Evolutionary conservation across 2,329 filamentous ascomycete genomes (phyloP), one percentile per base, ranked within the genome.

Genomic region (Xylaria multiplex): DNA sequence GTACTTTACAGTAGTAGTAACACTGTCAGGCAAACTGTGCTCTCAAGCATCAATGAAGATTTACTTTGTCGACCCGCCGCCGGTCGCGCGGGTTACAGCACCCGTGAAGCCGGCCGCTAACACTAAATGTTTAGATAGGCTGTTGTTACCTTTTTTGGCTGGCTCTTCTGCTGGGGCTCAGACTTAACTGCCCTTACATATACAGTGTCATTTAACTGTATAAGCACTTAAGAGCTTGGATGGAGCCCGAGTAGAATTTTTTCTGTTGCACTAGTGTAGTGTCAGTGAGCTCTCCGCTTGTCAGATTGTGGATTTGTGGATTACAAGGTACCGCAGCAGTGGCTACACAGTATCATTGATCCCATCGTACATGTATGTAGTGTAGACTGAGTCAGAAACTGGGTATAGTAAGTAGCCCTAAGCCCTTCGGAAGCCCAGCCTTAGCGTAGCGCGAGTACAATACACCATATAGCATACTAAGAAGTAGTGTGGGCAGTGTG

Each of bases 61-160:
- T 57, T 46, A 42, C 54, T 57, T 57, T 27, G 40, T 46, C 27
- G 54, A 45, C 55, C 58, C 59, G 48, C 58, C n/a, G 32, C 63
- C 66, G 62, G 62, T 54, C 54, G 45, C 62, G 55, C 62, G 66
- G 66, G 62, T 68, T 59, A 48, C 49, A 60, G 56, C 14, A 64
- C 62, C 66, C 63, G 66, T 59, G 50, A 32, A 56, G 59, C 66
- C 66, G 59, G 63, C 45, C 54, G 45, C 59, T 54, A 22, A 54
- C 22, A 46, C 62, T 65, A 62, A 40, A 62, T 46, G 62, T 37
- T 49, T 22, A 59, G 50, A 50, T 48, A 64, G 56, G 56, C 49
- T 55, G n/a, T 49, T 64, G 22, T 45, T 43, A 24, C 62, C 56
- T 42, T 13, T 45, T 50, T 49, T 46, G 49, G 56, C 19, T 6